Percentiles rank a stretch among this genome's conserved stretches.
phyloP scores from a whole-genome alignment of 176 grass and related monocot species.

The Carex littledalei region DNA sequence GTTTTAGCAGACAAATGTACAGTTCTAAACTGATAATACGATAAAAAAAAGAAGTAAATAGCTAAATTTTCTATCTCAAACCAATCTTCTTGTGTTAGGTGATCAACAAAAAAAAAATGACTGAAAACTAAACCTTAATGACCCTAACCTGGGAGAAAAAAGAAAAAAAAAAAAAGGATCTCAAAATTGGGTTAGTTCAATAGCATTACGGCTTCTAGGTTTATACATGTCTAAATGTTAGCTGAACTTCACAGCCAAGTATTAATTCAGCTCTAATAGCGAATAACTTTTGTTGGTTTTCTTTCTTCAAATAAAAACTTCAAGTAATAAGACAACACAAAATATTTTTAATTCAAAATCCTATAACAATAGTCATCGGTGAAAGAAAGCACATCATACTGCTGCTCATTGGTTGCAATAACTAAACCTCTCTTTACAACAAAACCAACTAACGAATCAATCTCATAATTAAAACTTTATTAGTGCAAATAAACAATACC shows the following conservation, averaged over 20 bases:
- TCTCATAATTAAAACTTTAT: neutral
- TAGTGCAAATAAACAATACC: too few species aligned
- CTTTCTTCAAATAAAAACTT: neutral
- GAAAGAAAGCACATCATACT: too few species aligned
- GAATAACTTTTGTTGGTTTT: neutral
- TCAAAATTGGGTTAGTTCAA: neutral
- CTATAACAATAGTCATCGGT: neutral
- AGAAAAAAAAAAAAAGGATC: neutral
- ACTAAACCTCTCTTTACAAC: neutral
- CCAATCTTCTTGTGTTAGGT: neutral
- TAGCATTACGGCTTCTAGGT: neutral
- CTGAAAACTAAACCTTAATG: neutral
- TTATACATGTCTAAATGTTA: too few species aligned
- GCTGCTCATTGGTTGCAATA: neutral
- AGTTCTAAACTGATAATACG: neutral
- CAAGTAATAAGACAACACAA: neutral
- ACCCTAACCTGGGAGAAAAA: neutral
- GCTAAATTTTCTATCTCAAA: neutral
- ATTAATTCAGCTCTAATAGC: neutral
- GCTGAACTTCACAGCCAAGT: neutral
- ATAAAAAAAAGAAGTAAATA: neutral
- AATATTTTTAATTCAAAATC: neutral
- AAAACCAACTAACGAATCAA: neutral
- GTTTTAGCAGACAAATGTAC: neutral
- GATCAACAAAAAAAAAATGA: neutral